phyloP scores from a whole-genome alignment of 2,329 filamentous ascomycete genomes.

The Didymella sp. region DNA sequence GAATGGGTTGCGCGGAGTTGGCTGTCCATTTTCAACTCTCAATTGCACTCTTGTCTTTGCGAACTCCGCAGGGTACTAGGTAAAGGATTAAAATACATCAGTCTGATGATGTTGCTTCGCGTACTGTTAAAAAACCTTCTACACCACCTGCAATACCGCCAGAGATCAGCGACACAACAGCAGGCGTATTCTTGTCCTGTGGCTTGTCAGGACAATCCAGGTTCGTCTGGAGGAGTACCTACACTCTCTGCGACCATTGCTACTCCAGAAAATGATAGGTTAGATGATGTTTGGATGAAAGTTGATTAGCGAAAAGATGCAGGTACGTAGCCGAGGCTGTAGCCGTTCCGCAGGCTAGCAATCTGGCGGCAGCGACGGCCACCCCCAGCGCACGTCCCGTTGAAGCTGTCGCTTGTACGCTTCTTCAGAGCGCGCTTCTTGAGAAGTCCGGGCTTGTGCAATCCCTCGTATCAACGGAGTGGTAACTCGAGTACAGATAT shows the following conservation, averaged over 20 bases:
- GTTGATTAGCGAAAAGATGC: constrained; percentile 13
- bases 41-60: constrained; percentile 70
- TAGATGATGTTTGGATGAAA: constrained; percentile 7
- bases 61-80: constrained; percentile 69
- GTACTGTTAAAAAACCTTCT: constrained; percentile 48
- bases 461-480: neutral
- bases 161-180: constrained; percentile 48
- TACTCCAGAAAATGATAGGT: neutral
- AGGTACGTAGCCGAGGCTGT: constrained; percentile 15
- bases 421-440: neutral
- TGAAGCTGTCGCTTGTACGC: neutral
- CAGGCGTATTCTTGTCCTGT: constrained; percentile 48
- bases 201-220: constrained; percentile 8
- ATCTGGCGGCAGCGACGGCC: neutral
- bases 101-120: neutral
- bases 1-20: constrained; percentile 64
- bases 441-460: neutral
- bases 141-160: constrained; percentile 51
- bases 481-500: neutral
- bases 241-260: constrained; percentile 45
- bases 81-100: neutral
- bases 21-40: constrained; percentile 52
- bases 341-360: constrained; percentile 7
- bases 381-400: neutral
- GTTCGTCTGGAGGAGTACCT: neutral